Base-by-base conservation (phyloP, 805 yeast species). In the Starmerella bacillaris region DNA sequence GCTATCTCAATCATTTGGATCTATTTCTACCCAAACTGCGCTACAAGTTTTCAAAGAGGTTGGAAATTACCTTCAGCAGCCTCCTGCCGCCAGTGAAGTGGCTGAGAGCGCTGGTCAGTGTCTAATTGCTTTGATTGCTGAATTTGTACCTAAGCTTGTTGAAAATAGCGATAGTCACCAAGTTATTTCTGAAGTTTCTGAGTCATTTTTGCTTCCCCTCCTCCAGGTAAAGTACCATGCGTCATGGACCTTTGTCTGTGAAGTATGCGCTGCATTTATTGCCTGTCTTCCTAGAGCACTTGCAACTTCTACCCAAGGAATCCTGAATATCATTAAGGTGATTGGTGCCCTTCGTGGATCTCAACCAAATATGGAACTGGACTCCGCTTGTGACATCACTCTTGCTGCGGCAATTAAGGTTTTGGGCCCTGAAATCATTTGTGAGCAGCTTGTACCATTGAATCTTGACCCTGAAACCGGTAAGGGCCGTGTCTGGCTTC, bases 401-500 rank as follows among this genome's bases (percentile, higher is more conserved):
- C 68, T 89, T 42, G 73, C 80, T 14, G 69, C 82, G 22, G 83
- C 92, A 1, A 72, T 89, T 37, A 54, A 78, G 2, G 69, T 76
- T 4, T 56, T 84, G 54, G 98, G 98, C 2, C 94, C 96, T 7
- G 92, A 78, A 46, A 70, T 64, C 9, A 89, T 89, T 2, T 37
- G 39, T 15, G 59, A 86, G 41, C 56, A 68, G 31, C 60, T 68
- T 4, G 63, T 89, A 22, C 96, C 99, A 5, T 62, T 89, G 50
- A 82, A 86, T 51, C 63, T 89, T 47, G 65, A 67, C 31, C 70
- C 75, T 4, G 54, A 43, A 2, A 56, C 59, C 21, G 63, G 65
- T 29, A 67, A 74, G n/a, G 95, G 95, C 31, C 70, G 96, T 53
- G 95, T 95, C 31, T 89, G 96, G 95, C 51, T 89, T 47, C 65